Percentiles rank a stretch among this genome's conserved stretches.
These are phyloP conservation scores for Pichia membranifaciens DNA, from an alignment of 805 yeast species.

Conservation along the genomic window DNA sequence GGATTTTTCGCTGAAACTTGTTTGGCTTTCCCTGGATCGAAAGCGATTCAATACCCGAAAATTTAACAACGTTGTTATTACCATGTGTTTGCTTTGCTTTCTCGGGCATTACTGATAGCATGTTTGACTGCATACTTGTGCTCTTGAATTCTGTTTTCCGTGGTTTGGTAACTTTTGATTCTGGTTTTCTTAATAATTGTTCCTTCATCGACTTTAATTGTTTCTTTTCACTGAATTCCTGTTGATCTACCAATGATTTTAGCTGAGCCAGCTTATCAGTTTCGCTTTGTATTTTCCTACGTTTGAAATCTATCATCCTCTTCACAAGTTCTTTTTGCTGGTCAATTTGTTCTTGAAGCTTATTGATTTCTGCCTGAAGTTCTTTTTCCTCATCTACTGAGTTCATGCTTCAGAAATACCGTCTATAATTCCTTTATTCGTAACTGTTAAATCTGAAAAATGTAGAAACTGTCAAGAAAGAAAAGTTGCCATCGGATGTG, in stretches of 20 bases:
- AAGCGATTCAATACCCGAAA: not conserved
- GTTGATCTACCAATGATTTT: constrained; percentile 2
- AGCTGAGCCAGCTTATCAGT: not conserved
- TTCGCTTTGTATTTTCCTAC: not conserved
- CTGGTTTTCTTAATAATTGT: too few relatives aligned
- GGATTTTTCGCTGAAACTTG: constrained; percentile 8
- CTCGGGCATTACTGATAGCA: too few relatives aligned
- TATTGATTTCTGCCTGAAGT: constrained; percentile 15
- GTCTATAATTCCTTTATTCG: too few relatives aligned
- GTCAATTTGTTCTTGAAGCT: constrained; percentile 17
- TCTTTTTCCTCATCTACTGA: constrained; percentile 14
- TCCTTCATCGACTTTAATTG: not conserved
- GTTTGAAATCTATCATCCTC: constrained; percentile 5
- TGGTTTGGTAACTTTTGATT: constrained; percentile 1
- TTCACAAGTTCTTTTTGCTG: constrained; percentile 13
- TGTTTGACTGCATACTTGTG: too few relatives aligned
- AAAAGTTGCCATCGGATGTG: too few relatives aligned
- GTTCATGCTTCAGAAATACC: too few relatives aligned
- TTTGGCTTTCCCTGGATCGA: not conserved
- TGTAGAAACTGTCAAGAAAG: too few relatives aligned
- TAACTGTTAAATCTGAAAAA: too few relatives aligned
- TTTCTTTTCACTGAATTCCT: not conserved
- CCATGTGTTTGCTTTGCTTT: too few relatives aligned
- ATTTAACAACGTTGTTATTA: too few relatives aligned
- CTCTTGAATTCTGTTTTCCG: too few relatives aligned